Conservation (phyloP, 345 rosid species). For the Bruguiera parviflora region DNA sequence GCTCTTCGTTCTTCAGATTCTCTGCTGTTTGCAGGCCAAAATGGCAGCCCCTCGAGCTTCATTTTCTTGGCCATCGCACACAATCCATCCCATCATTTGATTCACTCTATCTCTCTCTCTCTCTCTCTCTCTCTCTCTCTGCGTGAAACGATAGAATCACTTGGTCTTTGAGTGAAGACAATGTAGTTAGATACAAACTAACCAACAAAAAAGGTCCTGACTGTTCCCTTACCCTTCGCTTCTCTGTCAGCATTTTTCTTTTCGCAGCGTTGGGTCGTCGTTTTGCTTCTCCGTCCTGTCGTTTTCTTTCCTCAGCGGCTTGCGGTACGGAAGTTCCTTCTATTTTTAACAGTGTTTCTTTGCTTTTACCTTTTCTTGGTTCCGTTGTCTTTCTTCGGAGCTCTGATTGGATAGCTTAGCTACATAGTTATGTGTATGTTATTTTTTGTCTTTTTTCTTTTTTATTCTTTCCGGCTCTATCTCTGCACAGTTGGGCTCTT, state of each 20-base stretch:
- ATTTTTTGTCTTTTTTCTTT: no score
- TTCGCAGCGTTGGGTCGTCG: background rate
- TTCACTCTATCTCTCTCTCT: background rate
- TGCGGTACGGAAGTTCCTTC: conserved; percentile 10
- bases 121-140: background rate
- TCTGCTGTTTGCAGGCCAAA: background rate
- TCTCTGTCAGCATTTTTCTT: background rate
- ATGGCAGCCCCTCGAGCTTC: conserved; percentile 23
- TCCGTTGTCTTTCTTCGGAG: background rate
- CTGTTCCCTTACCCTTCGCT: background rate
- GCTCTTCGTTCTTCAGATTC: background rate
- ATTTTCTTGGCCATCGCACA: conserved; percentile 23
- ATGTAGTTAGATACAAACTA: conserved; percentile 13
- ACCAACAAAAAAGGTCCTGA: conserved; percentile 2
- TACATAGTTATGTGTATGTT: conserved; percentile 14
- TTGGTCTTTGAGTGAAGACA: conserved; percentile 30
- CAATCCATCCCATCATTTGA: conserved; percentile 17
- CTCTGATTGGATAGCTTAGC: background rate
- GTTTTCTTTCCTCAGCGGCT: conserved; percentile 18
- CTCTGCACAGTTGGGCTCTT: conserved; percentile 11
- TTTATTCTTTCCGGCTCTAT: conserved; percentile 18
- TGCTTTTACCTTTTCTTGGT: background rate
- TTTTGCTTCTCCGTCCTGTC: conserved; percentile 13
- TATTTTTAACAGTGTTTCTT: background rate
- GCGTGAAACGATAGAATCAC: conserved; percentile 20